These are phyloP conservation scores for Endocalyx cinctus DNA, from an alignment of 2,329 filamentous ascomycete species.

Conservation along the genomic window DNA sequence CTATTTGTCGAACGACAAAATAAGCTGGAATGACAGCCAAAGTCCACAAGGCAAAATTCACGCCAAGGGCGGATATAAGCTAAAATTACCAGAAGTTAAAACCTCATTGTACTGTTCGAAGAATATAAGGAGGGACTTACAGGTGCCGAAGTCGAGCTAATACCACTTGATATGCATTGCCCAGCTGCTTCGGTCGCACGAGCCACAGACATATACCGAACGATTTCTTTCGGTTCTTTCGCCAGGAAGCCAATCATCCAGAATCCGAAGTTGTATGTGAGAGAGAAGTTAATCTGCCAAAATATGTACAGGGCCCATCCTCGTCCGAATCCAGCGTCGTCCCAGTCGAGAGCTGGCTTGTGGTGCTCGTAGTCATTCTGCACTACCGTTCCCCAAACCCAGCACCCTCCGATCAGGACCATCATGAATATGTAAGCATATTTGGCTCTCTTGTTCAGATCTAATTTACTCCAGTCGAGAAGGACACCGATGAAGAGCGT, in stretches of 20 bases:
- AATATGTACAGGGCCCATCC: conserved; percentile 29
- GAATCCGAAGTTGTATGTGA: conserved; percentile 30
- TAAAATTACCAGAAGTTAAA: conserved; percentile 1
- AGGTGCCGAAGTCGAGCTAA: conserved; percentile 19
- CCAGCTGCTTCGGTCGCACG: conserved; percentile 24
- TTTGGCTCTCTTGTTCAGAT: conserved; percentile 15
- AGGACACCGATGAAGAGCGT: conserved; percentile 21
- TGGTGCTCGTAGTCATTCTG: conserved; percentile 22
- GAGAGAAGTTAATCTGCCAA: conserved; percentile 25
- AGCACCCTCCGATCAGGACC: conserved; percentile 21
- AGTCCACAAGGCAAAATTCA: conserved; percentile 23
- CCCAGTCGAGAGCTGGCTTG: conserved; percentile 24
- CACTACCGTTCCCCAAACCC: conserved; percentile 24
- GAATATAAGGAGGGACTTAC: conserved; percentile 1
- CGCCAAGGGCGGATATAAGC: conserved; percentile 14
- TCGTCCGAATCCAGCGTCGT: conserved; percentile 16
- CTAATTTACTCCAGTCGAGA: conserved; percentile 19
- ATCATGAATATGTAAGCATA: conserved; percentile 20
- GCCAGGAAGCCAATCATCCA: conserved; percentile 28
- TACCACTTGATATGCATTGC: conserved; percentile 23
- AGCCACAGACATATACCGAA: conserved; percentile 19
- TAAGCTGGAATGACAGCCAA: conserved; percentile 18
- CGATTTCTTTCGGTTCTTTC: conserved; percentile 18
- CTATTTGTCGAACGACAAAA: conserved; percentile 19
- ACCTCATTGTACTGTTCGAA: not conserved